Evolutionary conservation across 2,329 filamentous ascomycete genomes (phyloP), one percentile per base, ranked within the genome.

Genomic region (Curvularia sp.): DNA sequence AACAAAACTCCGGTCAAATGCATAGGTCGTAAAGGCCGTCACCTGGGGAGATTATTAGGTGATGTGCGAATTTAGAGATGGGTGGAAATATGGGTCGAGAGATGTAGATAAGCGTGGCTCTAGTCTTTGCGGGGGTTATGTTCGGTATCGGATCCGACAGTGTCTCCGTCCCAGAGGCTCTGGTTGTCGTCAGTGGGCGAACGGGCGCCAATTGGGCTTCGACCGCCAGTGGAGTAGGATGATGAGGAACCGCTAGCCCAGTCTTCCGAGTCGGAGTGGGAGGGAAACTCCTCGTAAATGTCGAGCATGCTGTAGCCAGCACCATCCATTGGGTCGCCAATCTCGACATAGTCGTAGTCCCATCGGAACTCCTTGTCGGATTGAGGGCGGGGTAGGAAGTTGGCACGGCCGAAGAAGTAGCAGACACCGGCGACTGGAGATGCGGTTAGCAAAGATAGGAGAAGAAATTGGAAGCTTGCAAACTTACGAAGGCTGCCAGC

Each of bases 271-370:
- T 93, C 88, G 49, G 85, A 83, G 45, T 84, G 71, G 1, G 78
- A 75, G 58, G 79, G 78, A 63, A 80, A 80, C 49, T 80, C 77
- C 66, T 84, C 84, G 64, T 86, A 84, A 42, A 87, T 80, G 52
- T 82, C 83, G 50, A 84, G 81, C 61, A 87, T 77, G 59, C 81
- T 83, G 36, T 82, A 82, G 66, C 84, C 83, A 51, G 61, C 59
- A 48, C 80, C 75, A 47, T 81, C 78, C 59, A 80, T 74, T 18
- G 78, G 77, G 57, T 96, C 90, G 68, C 94, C 94, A 57, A 89
- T 80, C 80, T 97, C 93, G 60, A 96, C 88, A 68, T 93, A 97
- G 71, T 97, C 93, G 78, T 98, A 97, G 68, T 97, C 91, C 93
- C 93, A 98, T 61, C 94, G 87, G 78, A 91, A 92, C 66, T 85